Base-by-base conservation (phyloP, 2,329 filamentous ascomycete genomes). In the Fusarium algeriense region DNA sequence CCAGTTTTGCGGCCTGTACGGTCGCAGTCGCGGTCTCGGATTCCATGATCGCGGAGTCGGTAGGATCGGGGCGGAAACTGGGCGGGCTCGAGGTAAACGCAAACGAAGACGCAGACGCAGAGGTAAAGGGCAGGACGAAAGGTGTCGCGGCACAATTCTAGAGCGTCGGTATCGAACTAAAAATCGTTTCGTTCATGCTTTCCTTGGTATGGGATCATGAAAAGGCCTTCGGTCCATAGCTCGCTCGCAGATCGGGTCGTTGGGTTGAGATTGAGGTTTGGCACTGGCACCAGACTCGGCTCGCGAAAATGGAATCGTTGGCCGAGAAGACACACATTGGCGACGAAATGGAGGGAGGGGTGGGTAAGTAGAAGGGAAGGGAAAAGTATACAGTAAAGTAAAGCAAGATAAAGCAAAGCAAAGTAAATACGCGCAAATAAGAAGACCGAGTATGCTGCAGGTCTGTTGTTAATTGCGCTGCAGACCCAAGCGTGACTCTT, bases 251-350 rank as follows among this genome's bases (percentile, higher is more conserved):
- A 75, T 76, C 65, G 65, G 55, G 65, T 48, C 70, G 68, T 67
- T 64, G 71, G 62, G 63, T 64, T 56, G 76, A 67, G 45, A 46
- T 50, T 67, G 76, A 57, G 41, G 54, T 46, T 67, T 49, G 75
- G 71, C 62, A 75, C 72, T 46, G 75, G 73, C 60, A 75, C 72
- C 71, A 75, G 78, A 76, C 76, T 80, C 77, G 80, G 79, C 75
- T 81, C 76, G 77, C 74, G 77, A 75, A 75, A 75, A 78, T 81
- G 72, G 75, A 76, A 75, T 74, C 77, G 79, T 75, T 71, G 77
- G 79, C 77, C 74, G 67, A 74, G 75, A 70, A 75, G 77, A 78
- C 75, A 78, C 76, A 80, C 80, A 81, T 81, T 81, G 75, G 78
- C 71, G 73, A 62, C 72, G 75, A 78, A 75, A 59, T 57, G 34